Evolutionary conservation across 805 yeast genomes (phyloP), one percentile per base, ranked within the genome.

Genomic region (Candida xiaguanensis): DNA sequence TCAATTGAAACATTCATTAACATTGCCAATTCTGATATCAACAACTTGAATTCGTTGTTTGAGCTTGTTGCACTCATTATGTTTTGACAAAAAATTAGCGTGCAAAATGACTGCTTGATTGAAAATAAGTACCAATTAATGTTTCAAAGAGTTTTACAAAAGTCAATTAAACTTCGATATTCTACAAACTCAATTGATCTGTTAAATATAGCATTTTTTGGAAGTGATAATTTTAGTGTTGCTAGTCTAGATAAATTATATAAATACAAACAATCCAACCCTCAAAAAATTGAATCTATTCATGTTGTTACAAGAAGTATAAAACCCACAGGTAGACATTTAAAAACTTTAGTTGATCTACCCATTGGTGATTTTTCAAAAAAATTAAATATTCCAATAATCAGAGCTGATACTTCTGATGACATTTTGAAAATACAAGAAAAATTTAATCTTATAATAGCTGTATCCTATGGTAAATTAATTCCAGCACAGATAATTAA

Each of bases 391-490:
- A 42, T 80, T 1, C 53, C 57, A 1, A 40, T 79, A 1, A 52
- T 64, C 7, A 57, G 83, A 27, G 86, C 84, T 0, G 89, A 82
- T 38, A 51, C 69, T 1, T 49, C 57, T 1, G 34, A 47, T 0
- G 82, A 75, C 19, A 74, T 68, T 11, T 42, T 53, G 2, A 16
- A 57, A 34, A 42, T 47, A 0, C 34, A 43, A 0, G 41, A 55
- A 1, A 40, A 56, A 2, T 82, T 74, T 56, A 76, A 84, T 45
- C 55, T 89, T 47, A 82, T 89, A 1, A 70, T 93, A n/a, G 97
- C 98, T 0, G 97, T 89, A 1, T 88, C 97, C 0, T 93, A 80
- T 57, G 99, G 98, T 0, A 70, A 71, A 36, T 65, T 91, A 32
- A 88, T 93, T 3, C 97, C 98, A 0, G 63, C 61, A 0, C 42